Evolutionary conservation across 2,329 filamentous ascomycete genomes (phyloP), one percentile per base, ranked within the genome.

Genomic region (Colletotrichum cuscutae): DNA sequence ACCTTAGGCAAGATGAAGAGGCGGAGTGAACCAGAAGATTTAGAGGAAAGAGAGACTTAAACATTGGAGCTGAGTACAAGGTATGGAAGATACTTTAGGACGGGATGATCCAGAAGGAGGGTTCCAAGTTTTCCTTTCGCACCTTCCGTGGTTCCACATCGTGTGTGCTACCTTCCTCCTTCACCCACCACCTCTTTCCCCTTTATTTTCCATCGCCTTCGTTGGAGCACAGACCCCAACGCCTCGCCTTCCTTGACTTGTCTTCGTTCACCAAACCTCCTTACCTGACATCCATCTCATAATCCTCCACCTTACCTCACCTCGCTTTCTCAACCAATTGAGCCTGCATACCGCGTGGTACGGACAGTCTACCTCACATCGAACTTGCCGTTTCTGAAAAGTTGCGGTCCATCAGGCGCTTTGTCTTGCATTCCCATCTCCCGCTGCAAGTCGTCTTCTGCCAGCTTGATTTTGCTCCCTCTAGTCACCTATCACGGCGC

Each of bases 141-240:
- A 72, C 59, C 54, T 56, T 72, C 67, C 67, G 42, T 70, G 54
- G 46, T 52, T 72, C 67, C 61, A 54, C 70, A 24, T 72, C 65
- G 61, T 68, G 57, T 68, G 19, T 64, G 30, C 28, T 54, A 24
- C 61, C 61, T 24, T 62, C 46, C 42, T 32, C 32, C 35, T 24
- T 42, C 26, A 22, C 60, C 42, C 49, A 12, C 19, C 24, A 46
- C 11, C 30, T 28, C 42, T 28, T 35, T 63, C 42, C 60, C 42
- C 59, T 52, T 42, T 42, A 42, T 46, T 28, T 30, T 28, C 8
- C 35, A 60, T 32, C 19, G 22, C 28, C 54, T 24, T 24, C 32
- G 24, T 42, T 11, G 42, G 42, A 49, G 12, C 32, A 59, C 35
- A 42, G 37, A 42, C 57, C 30, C 28, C 35, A 37, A 30, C 42